These are phyloP conservation scores for Epichloe uncinata DNA, from an alignment of 2,329 filamentous ascomycete species.

Conservation along the genomic window DNA sequence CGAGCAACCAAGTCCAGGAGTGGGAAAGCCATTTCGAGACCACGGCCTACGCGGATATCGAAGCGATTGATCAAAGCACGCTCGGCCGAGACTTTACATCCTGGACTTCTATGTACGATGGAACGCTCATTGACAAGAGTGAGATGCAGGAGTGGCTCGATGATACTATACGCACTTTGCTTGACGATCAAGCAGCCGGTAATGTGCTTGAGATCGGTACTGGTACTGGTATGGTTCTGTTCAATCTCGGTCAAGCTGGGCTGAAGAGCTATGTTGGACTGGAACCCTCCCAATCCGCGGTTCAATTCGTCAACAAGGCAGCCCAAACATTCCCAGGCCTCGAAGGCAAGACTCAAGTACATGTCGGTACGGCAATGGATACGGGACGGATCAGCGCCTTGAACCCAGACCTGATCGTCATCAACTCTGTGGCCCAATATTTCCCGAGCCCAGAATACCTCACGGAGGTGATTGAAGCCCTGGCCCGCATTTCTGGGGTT, in stretches of 20 bases:
- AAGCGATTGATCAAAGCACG: conserved; percentile 1
- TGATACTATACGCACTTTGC: conserved; percentile 14
- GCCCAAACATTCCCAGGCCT: conserved; percentile 5
- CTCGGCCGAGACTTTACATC: conserved; percentile 16
- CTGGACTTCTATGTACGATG: conserved; percentile 21
- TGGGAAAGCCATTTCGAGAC: background rate
- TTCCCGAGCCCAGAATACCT: conserved; percentile 15
- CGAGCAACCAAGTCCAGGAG: background rate
- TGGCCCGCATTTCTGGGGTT: background rate
- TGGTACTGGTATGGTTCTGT: conserved; percentile 14
- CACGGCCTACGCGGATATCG: background rate
- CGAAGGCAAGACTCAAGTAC: conserved; percentile 2
- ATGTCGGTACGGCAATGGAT: background rate
- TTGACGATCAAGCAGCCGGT: conserved; percentile 4
- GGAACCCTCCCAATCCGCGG: conserved; percentile 13
- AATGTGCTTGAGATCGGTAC: conserved; percentile 13
- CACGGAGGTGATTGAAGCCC: conserved; percentile 4
- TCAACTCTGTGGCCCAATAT: conserved; percentile 18
- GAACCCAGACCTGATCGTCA: conserved; percentile 9
- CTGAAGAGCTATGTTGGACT: conserved; percentile 15
- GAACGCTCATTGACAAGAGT: conserved; percentile 11
- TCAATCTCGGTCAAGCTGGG: conserved; percentile 11
- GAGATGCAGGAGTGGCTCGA: conserved; percentile 21
- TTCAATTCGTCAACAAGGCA: conserved; percentile 9
- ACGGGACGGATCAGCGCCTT: background rate